phyloP scores from a whole-genome alignment of 345 rosid species.

The Camelina neglecta region DNA sequence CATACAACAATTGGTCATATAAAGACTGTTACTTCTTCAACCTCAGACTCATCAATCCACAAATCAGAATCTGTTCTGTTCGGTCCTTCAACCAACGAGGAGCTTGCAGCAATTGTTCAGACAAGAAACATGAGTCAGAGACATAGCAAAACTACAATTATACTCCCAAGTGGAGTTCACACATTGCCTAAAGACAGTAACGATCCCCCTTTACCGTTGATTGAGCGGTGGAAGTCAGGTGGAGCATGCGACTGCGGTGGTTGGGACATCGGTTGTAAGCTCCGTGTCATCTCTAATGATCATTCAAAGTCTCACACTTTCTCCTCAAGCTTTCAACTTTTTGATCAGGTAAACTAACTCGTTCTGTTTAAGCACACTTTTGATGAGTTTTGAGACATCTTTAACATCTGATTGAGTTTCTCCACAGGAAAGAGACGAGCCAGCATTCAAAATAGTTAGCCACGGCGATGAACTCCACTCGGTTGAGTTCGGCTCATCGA shows the following conservation, averaged over 20 bases:
- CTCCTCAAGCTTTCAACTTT: conserved; percentile 56
- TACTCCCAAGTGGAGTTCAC: conserved; percentile 84
- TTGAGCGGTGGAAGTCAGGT: conserved; percentile 75
- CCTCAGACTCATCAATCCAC: conserved; percentile 39
- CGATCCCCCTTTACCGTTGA: conserved; percentile 61
- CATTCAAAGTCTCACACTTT: conserved; percentile 33
- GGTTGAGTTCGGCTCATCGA: conserved; percentile 62
- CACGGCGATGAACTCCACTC: conserved; percentile 64
- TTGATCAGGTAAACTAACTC: conserved; percentile 56
- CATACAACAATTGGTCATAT: conserved; percentile 66
- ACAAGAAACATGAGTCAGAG: conserved; percentile 37
- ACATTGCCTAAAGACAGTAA: conserved; percentile 62
- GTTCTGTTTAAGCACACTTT: background rate
- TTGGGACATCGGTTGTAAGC: conserved; percentile 92
- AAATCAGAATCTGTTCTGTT: conserved; percentile 68
- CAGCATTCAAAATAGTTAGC: conserved; percentile 61
- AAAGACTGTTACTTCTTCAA: conserved; percentile 48
- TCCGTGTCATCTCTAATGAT: conserved; percentile 54
- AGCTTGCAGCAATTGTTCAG: conserved; percentile 73
- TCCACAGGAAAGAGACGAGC: conserved; percentile 42
- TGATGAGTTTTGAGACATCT: background rate
- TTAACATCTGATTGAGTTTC: background rate
- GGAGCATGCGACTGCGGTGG: conserved; percentile 96
- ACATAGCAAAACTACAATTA: conserved; percentile 45
- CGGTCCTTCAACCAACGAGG: conserved; percentile 47